Base-by-base conservation (phyloP, 495 filamentous ascomycete species). In the Jackrogersella multiformis region DNA sequence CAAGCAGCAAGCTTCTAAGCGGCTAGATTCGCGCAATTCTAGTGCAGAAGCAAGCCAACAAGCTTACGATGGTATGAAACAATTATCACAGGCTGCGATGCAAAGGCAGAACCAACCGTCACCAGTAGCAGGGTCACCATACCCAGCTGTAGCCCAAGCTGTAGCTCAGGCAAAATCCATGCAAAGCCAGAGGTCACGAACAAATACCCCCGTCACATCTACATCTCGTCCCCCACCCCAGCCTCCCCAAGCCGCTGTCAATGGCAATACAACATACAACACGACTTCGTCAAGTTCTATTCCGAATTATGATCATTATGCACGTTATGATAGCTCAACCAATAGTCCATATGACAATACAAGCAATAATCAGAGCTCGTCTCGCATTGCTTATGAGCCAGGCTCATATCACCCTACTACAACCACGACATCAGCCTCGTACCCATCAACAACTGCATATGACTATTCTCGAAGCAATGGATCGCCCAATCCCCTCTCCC, bases 371-470 rank as follows among this genome's bases (percentile, higher is more conserved):
- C 62, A 73, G 10, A 39, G 20, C 20, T 48, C 73, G 20, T 58
- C 70, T 32, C 61, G 64, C 28, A 60, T 74, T 38, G 26, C 73
- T 8, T 75, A 75, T 49, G 54, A 73, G 9, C 60, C 73, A 26
- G 68, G 59, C 30, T 64, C 73, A 12, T 74, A 75, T 56, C 71
- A 71, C 12, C 35, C 62, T 20, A 55, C 16, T 36, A 35, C 67
- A 38, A 64, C 66, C 9, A 68, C 70, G 35, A 54, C 71, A 20
- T 53, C 72, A 5, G 38, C 61, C 2, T 68, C 70, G 10, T 73
- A 68, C 18, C 62, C 69, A 2, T 68, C 72, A 7, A 16, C 52
- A 2, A 56, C 58, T 1, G 64, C 70, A 15, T 65, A 72, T 45
- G 71, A 73, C 51, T 72, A 72, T 64, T 54, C 66, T n/a, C 64